Evolutionary conservation across 345 rosid species (phyloP).

Genomic region (Dimocarpus longan): DNA sequence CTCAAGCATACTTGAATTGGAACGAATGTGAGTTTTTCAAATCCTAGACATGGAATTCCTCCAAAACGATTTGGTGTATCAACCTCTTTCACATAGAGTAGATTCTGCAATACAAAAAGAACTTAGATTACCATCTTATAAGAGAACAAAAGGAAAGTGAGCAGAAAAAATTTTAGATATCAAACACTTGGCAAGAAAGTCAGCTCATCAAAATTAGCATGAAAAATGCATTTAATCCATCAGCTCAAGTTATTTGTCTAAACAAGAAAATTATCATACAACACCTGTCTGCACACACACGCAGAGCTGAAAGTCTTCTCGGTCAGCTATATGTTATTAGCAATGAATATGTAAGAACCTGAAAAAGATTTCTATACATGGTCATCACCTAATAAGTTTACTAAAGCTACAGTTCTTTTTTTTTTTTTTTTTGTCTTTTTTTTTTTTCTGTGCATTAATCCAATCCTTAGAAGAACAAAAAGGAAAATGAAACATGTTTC

Average conservation of each 20-base stretch:
- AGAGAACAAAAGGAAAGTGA: slow-evolving; percentile 1
- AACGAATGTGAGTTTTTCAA: slow-evolving; percentile 82
- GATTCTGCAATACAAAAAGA: slow-evolving; percentile 58
- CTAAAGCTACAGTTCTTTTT: no score
- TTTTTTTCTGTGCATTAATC: neutral
- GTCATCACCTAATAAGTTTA: neutral
- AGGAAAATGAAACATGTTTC: neutral
- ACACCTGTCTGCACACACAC: neutral
- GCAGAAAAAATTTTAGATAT: neutral
- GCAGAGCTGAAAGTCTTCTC: neutral
- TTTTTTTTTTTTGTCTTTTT: no score
- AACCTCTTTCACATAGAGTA: slow-evolving; percentile 65
- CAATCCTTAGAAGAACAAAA: neutral
- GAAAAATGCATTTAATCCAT: neutral
- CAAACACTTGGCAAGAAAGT: neutral
- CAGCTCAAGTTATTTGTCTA: neutral
- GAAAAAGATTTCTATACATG: neutral
- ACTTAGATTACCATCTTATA: neutral
- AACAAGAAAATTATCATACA: neutral
- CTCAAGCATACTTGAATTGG: slow-evolving; percentile 75
- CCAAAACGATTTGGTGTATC: slow-evolving; percentile 85
- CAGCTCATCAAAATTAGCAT: neutral
- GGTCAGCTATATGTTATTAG: neutral
- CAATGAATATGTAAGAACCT: neutral
- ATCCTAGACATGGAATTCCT: slow-evolving; percentile 76